These are phyloP conservation scores for Colletotrichum kahawae DNA, from an alignment of 2,329 filamentous ascomycete species.

Conservation along the genomic window DNA sequence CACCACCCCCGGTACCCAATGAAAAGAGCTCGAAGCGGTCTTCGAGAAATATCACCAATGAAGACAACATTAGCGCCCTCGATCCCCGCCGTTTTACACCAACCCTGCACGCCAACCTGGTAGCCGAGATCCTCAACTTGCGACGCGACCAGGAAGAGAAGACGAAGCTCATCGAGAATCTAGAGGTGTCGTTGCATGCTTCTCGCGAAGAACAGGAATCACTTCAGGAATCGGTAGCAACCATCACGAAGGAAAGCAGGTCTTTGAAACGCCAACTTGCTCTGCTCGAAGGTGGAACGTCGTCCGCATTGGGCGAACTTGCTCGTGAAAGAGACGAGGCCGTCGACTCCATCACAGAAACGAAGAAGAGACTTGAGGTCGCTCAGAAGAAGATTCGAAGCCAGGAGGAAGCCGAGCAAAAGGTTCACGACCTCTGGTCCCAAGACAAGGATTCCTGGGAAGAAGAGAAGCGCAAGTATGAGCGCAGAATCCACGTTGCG, in stretches of 20 bases:
- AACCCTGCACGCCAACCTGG: slow-evolving; percentile 90
- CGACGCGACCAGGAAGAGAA: slow-evolving; percentile 92
- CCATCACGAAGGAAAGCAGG: slow-evolving; percentile 76
- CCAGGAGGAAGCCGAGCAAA: slow-evolving; percentile 83
- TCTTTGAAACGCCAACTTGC: slow-evolving; percentile 85
- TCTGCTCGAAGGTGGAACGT: slow-evolving; percentile 84
- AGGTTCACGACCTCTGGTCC: slow-evolving; percentile 80
- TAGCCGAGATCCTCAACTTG: slow-evolving; percentile 89
- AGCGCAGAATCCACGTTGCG: slow-evolving; percentile 87
- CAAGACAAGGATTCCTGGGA: slow-evolving; percentile 87
- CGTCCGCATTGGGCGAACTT: slow-evolving; percentile 83
- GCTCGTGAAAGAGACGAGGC: slow-evolving; percentile 86
- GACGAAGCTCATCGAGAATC: slow-evolving; percentile 80
- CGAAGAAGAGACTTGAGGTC: slow-evolving; percentile 77
- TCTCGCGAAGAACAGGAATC: slow-evolving; percentile 77
- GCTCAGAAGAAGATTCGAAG: slow-evolving; percentile 77
- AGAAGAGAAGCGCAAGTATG: slow-evolving; percentile 79
- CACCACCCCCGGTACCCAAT: slow-evolving; percentile 56
- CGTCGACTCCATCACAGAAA: slow-evolving; percentile 72
- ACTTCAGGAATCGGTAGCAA: slow-evolving; percentile 65
- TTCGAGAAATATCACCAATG: slow-evolving; percentile 63
- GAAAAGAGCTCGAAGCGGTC: slow-evolving; percentile 54
- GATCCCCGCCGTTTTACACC: slow-evolving; percentile 95
- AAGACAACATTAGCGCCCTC: slow-evolving; percentile 76
- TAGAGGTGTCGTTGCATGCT: slow-evolving; percentile 77